Evolutionary conservation across 768 basidiomycete species (phyloP).

Genomic region (Suillus subluteus): DNA sequence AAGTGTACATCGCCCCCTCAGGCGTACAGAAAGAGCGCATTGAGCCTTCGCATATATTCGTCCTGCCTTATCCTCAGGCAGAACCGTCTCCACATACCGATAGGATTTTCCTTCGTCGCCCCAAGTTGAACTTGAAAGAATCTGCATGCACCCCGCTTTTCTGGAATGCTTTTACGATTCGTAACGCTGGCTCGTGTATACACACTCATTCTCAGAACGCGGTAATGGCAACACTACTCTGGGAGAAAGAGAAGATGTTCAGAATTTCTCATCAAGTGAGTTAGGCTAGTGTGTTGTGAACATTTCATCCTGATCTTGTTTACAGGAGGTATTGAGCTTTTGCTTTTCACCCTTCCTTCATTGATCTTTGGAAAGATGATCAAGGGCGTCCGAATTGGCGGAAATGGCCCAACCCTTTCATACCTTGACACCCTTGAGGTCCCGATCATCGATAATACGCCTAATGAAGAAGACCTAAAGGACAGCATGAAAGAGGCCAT

Average conservation of each 20-base stretch:
- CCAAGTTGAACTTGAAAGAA: slow-evolving; percentile 73
- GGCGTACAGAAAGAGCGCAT: slow-evolving; percentile 93
- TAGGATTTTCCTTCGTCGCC: slow-evolving; percentile 78
- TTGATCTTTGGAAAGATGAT: slow-evolving; percentile 68
- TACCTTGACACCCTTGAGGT: slow-evolving; percentile 86
- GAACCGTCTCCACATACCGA: slow-evolving; percentile 64
- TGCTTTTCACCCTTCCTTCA: neutral
- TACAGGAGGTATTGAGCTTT: slow-evolving; percentile 43
- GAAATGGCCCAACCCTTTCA: slow-evolving; percentile 73
- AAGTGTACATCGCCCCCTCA: slow-evolving; percentile 85
- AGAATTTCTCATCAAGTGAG: slow-evolving; percentile 80
- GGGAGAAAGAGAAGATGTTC: slow-evolving; percentile 64
- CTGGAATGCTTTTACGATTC: slow-evolving; percentile 87
- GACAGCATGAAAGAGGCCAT: slow-evolving; percentile 90
- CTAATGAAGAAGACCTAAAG: slow-evolving; percentile 86
- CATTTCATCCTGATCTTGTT: neutral
- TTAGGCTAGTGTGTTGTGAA: neutral
- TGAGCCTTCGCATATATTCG: slow-evolving; percentile 81
- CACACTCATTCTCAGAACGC: slow-evolving; percentile 92
- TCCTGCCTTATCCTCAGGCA: slow-evolving; percentile 76
- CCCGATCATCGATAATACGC: slow-evolving; percentile 92
- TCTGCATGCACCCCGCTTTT: slow-evolving; percentile 90
- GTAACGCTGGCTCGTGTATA: slow-evolving; percentile 83
- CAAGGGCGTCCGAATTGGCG: slow-evolving; percentile 81
- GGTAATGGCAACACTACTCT: slow-evolving; percentile 85